Evolutionary conservation across 192 early-diverging fungal species (phyloP).

Genomic region (Coemansia sp.): DNA sequence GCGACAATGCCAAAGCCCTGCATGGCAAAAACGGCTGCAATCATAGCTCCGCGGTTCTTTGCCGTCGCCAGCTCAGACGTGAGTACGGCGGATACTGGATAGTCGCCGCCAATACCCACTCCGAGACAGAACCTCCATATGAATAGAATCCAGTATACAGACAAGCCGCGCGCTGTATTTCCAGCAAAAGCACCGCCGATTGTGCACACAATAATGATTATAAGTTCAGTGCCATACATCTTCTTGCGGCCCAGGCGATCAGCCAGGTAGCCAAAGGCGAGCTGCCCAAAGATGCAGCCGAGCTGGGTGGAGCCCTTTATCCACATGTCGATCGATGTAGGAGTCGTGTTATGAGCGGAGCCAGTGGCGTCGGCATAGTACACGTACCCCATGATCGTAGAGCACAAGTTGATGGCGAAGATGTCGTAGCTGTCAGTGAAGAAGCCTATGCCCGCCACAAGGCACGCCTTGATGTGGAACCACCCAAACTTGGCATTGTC

Average conservation of each 20-base stretch:
- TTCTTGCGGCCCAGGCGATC: conserved; percentile 88
- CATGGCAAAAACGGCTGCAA: conserved; percentile 91
- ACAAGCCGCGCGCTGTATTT: conserved; percentile 63
- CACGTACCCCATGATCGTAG: conserved; percentile 78
- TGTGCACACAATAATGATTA: conserved; percentile 87
- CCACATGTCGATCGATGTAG: conserved; percentile 73
- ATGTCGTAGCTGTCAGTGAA: conserved; percentile 93
- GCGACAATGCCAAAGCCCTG: conserved; percentile 88
- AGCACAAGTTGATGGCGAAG: conserved; percentile 85
- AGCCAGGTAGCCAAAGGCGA: conserved; percentile 83
- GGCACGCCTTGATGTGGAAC: conserved; percentile 76
- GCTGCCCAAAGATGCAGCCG: conserved; percentile 91
- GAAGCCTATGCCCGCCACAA: conserved; percentile 81
- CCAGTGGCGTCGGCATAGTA: conserved; percentile 58
- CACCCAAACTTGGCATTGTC: conserved; percentile 77
- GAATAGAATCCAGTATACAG: conserved; percentile 68
- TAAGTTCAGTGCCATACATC: conserved; percentile 89
- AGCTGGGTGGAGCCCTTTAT: conserved; percentile 85
- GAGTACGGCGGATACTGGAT: conserved; percentile 89
- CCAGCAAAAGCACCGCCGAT: conserved; percentile 75
- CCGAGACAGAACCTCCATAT: conserved; percentile 91
- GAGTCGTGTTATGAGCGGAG: conserved; percentile 52
- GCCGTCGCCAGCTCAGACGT: conserved; percentile 88
- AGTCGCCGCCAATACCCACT: conserved; percentile 93
- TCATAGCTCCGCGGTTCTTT: conserved; percentile 85